Base-by-base conservation (phyloP, 768 basidiomycete genomes). In the Naganishia randhawae region DNA sequence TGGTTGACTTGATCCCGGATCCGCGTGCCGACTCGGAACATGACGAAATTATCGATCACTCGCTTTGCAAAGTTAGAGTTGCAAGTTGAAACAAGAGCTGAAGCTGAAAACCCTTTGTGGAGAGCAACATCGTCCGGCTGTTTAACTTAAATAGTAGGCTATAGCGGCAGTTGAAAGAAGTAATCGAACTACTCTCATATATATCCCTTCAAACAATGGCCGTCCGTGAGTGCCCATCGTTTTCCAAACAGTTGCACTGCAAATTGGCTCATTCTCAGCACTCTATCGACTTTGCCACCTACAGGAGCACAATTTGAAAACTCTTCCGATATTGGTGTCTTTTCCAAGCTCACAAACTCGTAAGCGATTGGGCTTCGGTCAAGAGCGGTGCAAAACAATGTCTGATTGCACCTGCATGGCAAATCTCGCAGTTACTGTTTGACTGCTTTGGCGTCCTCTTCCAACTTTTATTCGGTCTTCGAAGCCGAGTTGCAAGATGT, bases 381-480 rank as follows among this genome's bases (percentile, higher is more conserved):
- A 42, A 1, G 42, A 32, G 10, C 33, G 3, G 6, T 29, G 45
- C 17, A 42, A n/a, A n/a, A 17, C 11, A 51, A 68, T 48, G 41
- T 22, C 25, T 4, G n/a, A n/a, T n/a, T n/a, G n/a, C 19, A 4
- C 45, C 16, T 22, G 7, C 3, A 6, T 22, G 11, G 45, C n/a
- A n/a, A 22, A 48, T 11, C 19, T 4, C 45, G 3, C 35, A 90
- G 88, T 77, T 99, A 96, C 85, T 97, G 95, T 82, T 87, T 99
- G 54, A 86, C 86, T 75, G 92, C 93, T 71, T 86, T 97, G 77
- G 89, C 92, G 80, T 90, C 94, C 80, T 90, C 92, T 81, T 88
- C 92, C 72, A 98, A 98, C 82, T 99, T 99, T 76, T 95, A 94
- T 84, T 96, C 93, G 29, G 89, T 92, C 17, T 98, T 98, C 80